Conservation (phyloP, 2,329 filamentous ascomycete genomes). For the Colletotrichum theobromicola region DNA sequence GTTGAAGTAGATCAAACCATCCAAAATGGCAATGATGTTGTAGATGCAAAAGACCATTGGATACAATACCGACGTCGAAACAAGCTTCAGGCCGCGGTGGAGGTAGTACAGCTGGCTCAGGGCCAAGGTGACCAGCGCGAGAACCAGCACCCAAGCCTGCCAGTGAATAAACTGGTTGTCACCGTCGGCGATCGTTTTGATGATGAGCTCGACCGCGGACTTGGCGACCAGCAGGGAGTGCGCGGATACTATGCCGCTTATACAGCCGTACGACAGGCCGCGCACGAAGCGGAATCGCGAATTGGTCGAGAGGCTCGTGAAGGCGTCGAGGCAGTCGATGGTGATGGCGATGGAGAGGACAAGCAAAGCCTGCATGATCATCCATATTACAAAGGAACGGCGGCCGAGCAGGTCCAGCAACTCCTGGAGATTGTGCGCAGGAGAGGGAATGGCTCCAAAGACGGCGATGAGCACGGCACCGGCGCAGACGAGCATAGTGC, state of each 20-base stretch:
- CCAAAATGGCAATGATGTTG: conserved; percentile 97
- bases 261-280: conserved; percentile 86
- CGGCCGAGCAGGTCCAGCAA: conserved; percentile 77
- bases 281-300: conserved; percentile 75
- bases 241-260: conserved; percentile 92
- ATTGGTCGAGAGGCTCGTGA: conserved; percentile 61
- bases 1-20: conserved; percentile 95
- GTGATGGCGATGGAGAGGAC: conserved; percentile 71
- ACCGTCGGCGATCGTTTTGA: conserved; percentile 82
- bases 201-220: conserved; percentile 92
- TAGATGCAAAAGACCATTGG: conserved; percentile 98
- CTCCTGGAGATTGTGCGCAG: conserved; percentile 86
- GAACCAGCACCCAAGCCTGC: conserved; percentile 91
- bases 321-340: conserved; percentile 59
- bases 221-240: conserved; percentile 94
- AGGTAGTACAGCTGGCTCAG: conserved; percentile 94
- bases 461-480: conserved; percentile 92
- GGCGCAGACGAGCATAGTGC: conserved; percentile 84
- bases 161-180: conserved; percentile 94
- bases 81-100: conserved; percentile 89
- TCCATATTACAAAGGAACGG: conserved; percentile 85
- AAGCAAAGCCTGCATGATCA: conserved; percentile 77
- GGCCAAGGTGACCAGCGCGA: conserved; percentile 81
- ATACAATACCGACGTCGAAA: conserved; percentile 94
- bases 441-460: conserved; percentile 93